Conservation (phyloP, 1,284 basidiomycete species). For the Tilletia caries region DNA sequence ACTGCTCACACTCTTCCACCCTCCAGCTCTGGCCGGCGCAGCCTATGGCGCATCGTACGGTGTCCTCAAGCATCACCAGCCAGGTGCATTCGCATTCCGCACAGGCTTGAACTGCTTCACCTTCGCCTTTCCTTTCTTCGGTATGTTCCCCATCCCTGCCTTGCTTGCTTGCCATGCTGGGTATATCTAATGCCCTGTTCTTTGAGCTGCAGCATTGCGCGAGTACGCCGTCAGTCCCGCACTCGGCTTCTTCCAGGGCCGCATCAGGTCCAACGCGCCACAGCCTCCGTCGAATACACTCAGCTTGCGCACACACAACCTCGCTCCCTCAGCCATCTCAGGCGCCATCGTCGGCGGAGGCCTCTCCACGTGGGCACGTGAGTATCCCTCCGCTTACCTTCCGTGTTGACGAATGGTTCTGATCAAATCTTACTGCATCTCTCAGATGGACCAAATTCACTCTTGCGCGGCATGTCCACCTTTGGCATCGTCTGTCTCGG, state of each 20-base stretch:
- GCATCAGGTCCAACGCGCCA: background rate
- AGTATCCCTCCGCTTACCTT: no score
- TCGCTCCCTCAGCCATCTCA: background rate
- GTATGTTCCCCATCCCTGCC: background rate
- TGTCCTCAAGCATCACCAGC: background rate
- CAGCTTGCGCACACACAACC: slow-evolving; percentile 1
- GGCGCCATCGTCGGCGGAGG: background rate
- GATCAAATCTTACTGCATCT: background rate
- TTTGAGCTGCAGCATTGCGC: background rate
- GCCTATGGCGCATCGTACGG: background rate
- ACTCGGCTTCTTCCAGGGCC: background rate
- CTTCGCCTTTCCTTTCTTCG: slow-evolving; percentile 14
- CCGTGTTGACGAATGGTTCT: no score
- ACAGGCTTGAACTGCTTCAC: slow-evolving; percentile 1
- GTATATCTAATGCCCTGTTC: no score
- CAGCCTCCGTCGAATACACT: background rate
- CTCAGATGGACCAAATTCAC: background rate
- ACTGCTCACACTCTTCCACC: background rate
- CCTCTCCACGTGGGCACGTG: background rate
- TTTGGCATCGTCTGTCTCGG: slow-evolving; percentile 3
- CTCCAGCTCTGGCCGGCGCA: background rate
- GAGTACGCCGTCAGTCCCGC: background rate
- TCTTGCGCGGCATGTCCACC: background rate
- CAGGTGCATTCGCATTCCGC: background rate
- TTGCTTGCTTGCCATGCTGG: background rate